phyloP scores from a whole-genome alignment of 73 alveolate species.

The Tetrahymena borealis region DNA sequence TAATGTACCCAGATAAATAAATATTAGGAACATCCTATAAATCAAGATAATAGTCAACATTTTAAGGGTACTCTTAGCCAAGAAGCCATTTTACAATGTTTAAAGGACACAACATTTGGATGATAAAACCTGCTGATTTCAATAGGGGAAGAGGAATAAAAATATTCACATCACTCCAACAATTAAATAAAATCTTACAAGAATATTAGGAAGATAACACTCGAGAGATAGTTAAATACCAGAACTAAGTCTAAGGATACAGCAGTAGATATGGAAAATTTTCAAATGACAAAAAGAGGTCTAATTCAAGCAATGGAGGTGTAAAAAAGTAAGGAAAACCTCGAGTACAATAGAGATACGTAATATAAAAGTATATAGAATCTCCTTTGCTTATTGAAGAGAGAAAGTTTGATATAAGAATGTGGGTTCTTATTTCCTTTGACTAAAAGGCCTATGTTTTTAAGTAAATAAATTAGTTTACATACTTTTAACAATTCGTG shows the following conservation, averaged over 20 bases:
- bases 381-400: constrained; percentile 80
- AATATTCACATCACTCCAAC: not conserved
- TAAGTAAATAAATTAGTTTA: constrained; percentile 31
- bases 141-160: constrained; percentile 43
- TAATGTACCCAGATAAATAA: not conserved
- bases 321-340: not conserved
- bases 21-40: not conserved
- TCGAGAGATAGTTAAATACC: not conserved
- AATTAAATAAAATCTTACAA: not conserved
- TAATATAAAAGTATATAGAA: constrained; percentile 75
- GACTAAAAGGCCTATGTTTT: constrained; percentile 68
- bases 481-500: too few species aligned
- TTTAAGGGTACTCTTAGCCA: not conserved
- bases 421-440: constrained; percentile 88
- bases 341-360: not conserved
- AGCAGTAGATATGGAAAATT: not conserved
- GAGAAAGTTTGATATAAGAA: constrained; percentile 93
- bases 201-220: not conserved
- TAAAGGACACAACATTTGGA: constrained; percentile 28
- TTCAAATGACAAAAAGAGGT: not conserved
- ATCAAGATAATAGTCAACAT: not conserved
- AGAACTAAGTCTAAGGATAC: not conserved
- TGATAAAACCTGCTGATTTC: constrained; percentile 37
- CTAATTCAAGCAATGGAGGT: not conserved
- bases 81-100: not conserved